A percentile compares a stretch with the other conserved stretches of the same genome.
Conservation (phyloP, 768 basidiomycete species). For the Leccinum disarticulatum region DNA sequence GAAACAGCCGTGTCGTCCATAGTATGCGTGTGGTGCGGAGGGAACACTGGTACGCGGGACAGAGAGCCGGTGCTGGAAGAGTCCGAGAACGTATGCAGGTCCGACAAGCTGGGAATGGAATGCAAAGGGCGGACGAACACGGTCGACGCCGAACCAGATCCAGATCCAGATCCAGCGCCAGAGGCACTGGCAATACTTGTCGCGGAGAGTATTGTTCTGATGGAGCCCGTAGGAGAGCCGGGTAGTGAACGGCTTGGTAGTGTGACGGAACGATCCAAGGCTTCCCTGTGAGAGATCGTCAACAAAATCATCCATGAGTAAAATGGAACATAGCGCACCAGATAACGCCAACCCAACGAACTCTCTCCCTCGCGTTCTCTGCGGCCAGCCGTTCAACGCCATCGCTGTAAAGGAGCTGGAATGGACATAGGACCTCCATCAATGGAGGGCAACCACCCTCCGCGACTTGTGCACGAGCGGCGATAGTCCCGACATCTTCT, state of each 20-base stretch:
- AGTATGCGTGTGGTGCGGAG: slow-evolving; percentile 62
- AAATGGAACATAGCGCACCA: slow-evolving; percentile 52
- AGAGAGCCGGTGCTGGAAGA: slow-evolving; percentile 39
- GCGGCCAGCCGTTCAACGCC: slow-evolving; percentile 86
- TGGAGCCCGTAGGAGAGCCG: slow-evolving; percentile 54
- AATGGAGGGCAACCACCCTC: slow-evolving; percentile 46
- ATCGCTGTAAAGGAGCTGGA: slow-evolving; percentile 88
- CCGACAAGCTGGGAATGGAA: slow-evolving; percentile 68
- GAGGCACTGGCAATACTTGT: slow-evolving; percentile 41
- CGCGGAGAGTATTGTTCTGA: slow-evolving; percentile 67
- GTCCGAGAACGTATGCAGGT: slow-evolving; percentile 49
- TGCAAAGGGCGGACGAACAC: slow-evolving; percentile 77
- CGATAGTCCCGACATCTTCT: slow-evolving; percentile 85
- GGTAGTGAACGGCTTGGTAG: slow-evolving; percentile 43
- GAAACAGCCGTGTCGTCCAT: slow-evolving; percentile 74
- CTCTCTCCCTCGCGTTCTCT: slow-evolving; percentile 83
- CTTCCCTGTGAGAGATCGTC: slow-evolving; percentile 55
- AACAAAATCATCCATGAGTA: neutral
- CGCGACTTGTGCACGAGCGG: slow-evolving; percentile 61
- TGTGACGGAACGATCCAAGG: slow-evolving; percentile 63
- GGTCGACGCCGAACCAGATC: slow-evolving; percentile 59
- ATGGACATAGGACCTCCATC: slow-evolving; percentile 80
- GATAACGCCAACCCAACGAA: slow-evolving; percentile 89
- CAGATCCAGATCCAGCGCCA: slow-evolving; percentile 30
- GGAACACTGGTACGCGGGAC: slow-evolving; percentile 46